Percentiles rank a stretch among this genome's conserved stretches.
Evolutionary conservation across 306 rosid species (phyloP).

Genomic region (Vachellia collinsii): DNA sequence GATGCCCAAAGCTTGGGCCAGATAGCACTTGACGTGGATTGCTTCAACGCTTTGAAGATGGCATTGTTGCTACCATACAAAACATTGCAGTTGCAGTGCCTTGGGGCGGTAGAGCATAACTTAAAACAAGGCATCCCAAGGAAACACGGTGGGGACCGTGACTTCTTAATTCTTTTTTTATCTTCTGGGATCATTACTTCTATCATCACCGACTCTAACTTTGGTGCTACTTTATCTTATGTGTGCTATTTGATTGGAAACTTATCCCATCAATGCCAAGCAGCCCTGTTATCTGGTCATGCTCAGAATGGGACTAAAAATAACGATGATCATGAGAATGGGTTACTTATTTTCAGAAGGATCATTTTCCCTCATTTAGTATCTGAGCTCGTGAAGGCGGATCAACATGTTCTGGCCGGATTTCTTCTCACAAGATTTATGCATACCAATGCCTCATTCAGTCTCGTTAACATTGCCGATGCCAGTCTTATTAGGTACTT

Average conservation of each 20-base stretch:
- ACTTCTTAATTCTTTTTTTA: slow-evolving; percentile 66
- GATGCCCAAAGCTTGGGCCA: slow-evolving; percentile 61
- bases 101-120: slow-evolving; percentile 67
- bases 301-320: slow-evolving; percentile 38
- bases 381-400: slow-evolving; percentile 86
- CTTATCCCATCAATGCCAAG: slow-evolving; percentile 63
- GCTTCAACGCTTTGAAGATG: slow-evolving; percentile 72
- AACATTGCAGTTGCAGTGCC: slow-evolving; percentile 60
- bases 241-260: slow-evolving; percentile 81
- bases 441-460: slow-evolving; percentile 71
- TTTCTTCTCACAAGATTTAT: slow-evolving; percentile 73
- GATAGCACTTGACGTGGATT: slow-evolving; percentile 56
- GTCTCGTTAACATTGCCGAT: slow-evolving; percentile 73
- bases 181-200: slow-evolving; percentile 68
- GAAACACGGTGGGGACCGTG: slow-evolving; percentile 50
- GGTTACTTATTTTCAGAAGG: slow-evolving; percentile 54
- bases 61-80: slow-evolving; percentile 69
- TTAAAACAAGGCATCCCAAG: slow-evolving; percentile 65
- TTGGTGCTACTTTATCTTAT: slow-evolving; percentile 66
- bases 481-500: slow-evolving; percentile 67
- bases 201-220: slow-evolving; percentile 54
- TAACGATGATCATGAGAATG: slow-evolving; percentile 45
- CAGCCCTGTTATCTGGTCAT: slow-evolving; percentile 47
- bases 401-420: slow-evolving; percentile 86
- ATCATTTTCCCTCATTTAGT: slow-evolving; percentile 67